Percentiles rank a stretch among this genome's conserved stretches.
phyloP scores from a whole-genome alignment of 768 basidiomycete species.

The Leccinum variicolor region DNA sequence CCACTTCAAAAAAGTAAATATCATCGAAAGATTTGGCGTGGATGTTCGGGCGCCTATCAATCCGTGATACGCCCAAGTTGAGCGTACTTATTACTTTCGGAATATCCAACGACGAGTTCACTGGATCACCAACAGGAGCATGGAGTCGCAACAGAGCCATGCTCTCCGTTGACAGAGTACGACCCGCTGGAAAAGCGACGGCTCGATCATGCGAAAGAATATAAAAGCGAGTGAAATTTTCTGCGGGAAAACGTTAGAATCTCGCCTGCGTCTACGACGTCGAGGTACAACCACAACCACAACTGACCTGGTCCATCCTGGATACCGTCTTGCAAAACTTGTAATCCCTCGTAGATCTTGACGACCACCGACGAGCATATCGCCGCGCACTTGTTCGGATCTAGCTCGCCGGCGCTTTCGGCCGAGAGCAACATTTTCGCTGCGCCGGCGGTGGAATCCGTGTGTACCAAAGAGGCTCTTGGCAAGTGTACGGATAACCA shows the following conservation, averaged over 20 bases:
- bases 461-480: slow-evolving; percentile 47
- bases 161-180: slow-evolving; percentile 16
- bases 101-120: slow-evolving; percentile 8
- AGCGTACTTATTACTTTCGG: slow-evolving; percentile 34
- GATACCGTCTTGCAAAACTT: slow-evolving; percentile 58
- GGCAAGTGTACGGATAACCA: slow-evolving; percentile 59
- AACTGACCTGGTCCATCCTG: slow-evolving; percentile 45
- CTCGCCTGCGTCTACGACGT: neutral
- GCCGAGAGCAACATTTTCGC: slow-evolving; percentile 42
- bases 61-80: slow-evolving; percentile 43
- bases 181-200: slow-evolving; percentile 24
- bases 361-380: slow-evolving; percentile 70
- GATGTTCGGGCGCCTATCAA: slow-evolving; percentile 64
- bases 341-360: slow-evolving; percentile 56
- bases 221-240: slow-evolving; percentile 69
- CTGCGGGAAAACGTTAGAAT: slow-evolving; percentile 32
- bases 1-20: slow-evolving; percentile 65
- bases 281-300: too few relatives aligned
- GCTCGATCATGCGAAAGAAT: slow-evolving; percentile 43
- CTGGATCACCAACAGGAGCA: neutral
- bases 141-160: slow-evolving; percentile 41
- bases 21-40: slow-evolving; percentile 47
- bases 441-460: slow-evolving; percentile 72
- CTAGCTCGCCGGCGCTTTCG: slow-evolving; percentile 30
- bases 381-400: slow-evolving; percentile 54